These are phyloP conservation scores for Penicillium roqueforti DNA, from an alignment of 495 filamentous ascomycete species.

Conservation along the genomic window DNA sequence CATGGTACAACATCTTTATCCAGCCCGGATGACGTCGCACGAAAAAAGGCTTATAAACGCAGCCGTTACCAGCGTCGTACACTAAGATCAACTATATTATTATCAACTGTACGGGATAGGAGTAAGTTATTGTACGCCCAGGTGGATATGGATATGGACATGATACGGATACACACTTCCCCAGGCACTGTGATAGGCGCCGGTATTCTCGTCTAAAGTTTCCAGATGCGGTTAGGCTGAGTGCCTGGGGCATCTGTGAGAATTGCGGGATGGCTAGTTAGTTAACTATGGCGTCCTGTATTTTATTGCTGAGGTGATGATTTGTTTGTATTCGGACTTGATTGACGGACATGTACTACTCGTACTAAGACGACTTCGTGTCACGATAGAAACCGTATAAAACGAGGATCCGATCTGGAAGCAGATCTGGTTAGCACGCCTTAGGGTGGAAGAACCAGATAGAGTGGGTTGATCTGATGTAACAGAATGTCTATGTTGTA, in stretches of 20 bases:
- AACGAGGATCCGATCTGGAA: not conserved
- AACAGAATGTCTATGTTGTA: not conserved
- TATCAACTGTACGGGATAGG: no score
- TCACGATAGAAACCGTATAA: not conserved
- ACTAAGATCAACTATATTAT: no score
- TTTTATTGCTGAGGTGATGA: not conserved
- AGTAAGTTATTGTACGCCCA: no score
- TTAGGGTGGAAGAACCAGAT: no score
- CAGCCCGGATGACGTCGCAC: not conserved
- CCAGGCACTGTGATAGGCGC: not conserved
- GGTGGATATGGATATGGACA: not conserved
- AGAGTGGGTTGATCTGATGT: not conserved
- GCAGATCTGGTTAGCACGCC: no score
- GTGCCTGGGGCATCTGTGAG: not conserved
- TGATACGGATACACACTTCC: not conserved
- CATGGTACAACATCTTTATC: not conserved
- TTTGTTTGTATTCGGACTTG: not conserved
- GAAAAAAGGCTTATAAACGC: slow-evolving; percentile 3
- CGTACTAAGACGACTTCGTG: not conserved
- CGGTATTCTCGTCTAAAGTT: not conserved
- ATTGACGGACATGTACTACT: not conserved
- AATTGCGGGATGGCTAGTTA: no score
- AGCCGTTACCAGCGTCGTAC: not conserved
- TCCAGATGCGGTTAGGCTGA: not conserved
- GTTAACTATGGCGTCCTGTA: not conserved